These are phyloP conservation scores for Blastobotrys indianensis DNA, from an alignment of 1,139 yeast species.

Conservation along the genomic window DNA sequence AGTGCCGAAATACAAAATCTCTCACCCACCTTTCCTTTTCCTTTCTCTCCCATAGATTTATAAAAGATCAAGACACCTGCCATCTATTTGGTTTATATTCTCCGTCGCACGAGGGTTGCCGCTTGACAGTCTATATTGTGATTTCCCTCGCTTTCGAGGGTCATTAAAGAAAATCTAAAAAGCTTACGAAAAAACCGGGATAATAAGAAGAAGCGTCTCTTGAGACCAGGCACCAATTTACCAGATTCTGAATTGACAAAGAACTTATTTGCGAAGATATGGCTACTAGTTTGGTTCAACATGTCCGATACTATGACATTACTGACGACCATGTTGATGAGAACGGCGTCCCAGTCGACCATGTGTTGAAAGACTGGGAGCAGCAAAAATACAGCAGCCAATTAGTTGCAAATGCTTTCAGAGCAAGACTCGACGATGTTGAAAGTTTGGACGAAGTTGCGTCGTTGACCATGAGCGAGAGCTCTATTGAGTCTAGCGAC, in stretches of 20 bases:
- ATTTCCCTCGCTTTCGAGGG: constrained; percentile 22
- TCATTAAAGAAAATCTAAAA: constrained; percentile 2
- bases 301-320: neutral
- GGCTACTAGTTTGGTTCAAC: constrained; percentile 8
- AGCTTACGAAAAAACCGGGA: constrained; percentile 9
- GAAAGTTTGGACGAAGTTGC: constrained; percentile 16
- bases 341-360: neutral
- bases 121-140: constrained; percentile 20
- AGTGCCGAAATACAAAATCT: too few relatives aligned
- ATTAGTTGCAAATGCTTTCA: constrained; percentile 25
- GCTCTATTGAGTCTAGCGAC: constrained; percentile 40
- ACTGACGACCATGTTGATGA: neutral
- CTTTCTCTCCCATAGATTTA: constrained; percentile 6
- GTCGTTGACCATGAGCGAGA: constrained; percentile 17
- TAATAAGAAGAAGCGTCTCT: constrained; percentile 1
- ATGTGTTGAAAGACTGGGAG: neutral
- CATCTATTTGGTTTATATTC: constrained; percentile 10
- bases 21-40: constrained; percentile 3
- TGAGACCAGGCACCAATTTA: too few relatives aligned
- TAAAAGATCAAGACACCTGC: neutral
- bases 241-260: too few relatives aligned
- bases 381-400: constrained; percentile 8
- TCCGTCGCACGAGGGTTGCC: constrained; percentile 23
- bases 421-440: constrained; percentile 13
- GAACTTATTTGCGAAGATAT: neutral